Base-by-base conservation (phyloP, 441 rosid species). In the Populus hybrid region DNA sequence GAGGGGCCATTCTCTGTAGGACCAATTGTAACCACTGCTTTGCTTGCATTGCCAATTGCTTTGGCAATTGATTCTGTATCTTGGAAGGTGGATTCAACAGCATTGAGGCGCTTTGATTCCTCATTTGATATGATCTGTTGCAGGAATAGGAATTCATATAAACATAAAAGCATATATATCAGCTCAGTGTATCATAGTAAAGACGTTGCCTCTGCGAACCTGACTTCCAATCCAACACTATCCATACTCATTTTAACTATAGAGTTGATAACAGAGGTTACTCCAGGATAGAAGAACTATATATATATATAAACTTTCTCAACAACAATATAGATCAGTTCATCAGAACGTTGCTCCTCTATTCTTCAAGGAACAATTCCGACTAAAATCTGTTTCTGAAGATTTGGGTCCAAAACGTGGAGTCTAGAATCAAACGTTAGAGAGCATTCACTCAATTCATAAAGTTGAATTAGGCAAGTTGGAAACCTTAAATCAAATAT, bases 1-100 rank as follows among this genome's bases (percentile, higher is more conserved):
- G 88, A 74, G 10, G 97, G 95, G 36, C 97, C 98, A 42, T 90
- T 88, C 75, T 95, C 99, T 6, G 82, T 59, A 0, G 90, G 86
- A 32, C 98, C 95, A 8, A 95, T 82, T 0, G 97, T 95, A 71
- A 95, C 92, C 14, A 92, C 98, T 28, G 90, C 94, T 83, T 95
- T 95, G 87, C 94, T 88, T 42, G 99, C 97, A 79, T 95, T 94
- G 28, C 99, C 99, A 30, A 95, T 95, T n/a, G 99, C 97, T 82
- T 90, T 95, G 53, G 99, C 98, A 66, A 94, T 92, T 50, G 94
- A 89, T 78, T 95, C 93, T 6, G 91, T 85, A 69, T 88, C 92
- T 68, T 86, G 65, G 83, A 90, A 92, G 10, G 90, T 77, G 46
- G 95, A 95, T 84, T 91, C 88, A 6, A 95, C 99, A 0, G 99